phyloP scores from a whole-genome alignment of 805 yeast species.

The Barnettozyma californica region DNA sequence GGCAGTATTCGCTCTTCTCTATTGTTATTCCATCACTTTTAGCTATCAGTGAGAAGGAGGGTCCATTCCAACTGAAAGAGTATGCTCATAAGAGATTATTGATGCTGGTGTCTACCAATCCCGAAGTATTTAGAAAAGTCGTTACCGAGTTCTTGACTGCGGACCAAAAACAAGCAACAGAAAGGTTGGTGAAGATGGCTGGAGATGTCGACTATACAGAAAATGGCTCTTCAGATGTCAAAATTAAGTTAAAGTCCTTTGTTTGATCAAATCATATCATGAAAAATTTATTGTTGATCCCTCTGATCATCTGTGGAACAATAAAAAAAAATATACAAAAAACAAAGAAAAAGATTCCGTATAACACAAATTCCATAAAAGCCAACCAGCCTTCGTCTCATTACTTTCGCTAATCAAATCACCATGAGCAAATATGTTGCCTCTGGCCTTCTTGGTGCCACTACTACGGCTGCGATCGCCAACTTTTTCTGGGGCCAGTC shows the following conservation, averaged over 20 bases:
- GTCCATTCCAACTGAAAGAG: conserved; percentile 1
- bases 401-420: not conserved
- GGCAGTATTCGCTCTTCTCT: conserved; percentile 22
- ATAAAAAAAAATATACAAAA: not conserved
- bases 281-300: no score
- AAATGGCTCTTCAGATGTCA: conserved; percentile 22
- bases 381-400: not conserved
- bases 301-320: not conserved
- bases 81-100: conserved; percentile 45
- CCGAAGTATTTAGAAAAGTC: conserved; percentile 44
- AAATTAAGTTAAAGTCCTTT: conserved; percentile 50
- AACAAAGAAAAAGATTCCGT: not conserved
- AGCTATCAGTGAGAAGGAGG: conserved; percentile 10
- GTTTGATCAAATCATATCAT: conserved; percentile 16
- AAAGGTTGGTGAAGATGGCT: conserved; percentile 37
- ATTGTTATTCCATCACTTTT: conserved; percentile 36
- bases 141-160: conserved; percentile 34
- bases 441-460: conserved; percentile 26
- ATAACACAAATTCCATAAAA: not conserved
- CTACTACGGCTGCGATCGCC: conserved; percentile 29
- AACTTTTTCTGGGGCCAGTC: conserved; percentile 30
- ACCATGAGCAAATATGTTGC: conserved; percentile 22
- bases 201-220: conserved; percentile 9
- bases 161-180: conserved; percentile 37
- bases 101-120: conserved; percentile 39